Evolutionary conservation across 2,329 filamentous ascomycete species (phyloP).

Genomic region (Leptosphaerulina australis): DNA sequence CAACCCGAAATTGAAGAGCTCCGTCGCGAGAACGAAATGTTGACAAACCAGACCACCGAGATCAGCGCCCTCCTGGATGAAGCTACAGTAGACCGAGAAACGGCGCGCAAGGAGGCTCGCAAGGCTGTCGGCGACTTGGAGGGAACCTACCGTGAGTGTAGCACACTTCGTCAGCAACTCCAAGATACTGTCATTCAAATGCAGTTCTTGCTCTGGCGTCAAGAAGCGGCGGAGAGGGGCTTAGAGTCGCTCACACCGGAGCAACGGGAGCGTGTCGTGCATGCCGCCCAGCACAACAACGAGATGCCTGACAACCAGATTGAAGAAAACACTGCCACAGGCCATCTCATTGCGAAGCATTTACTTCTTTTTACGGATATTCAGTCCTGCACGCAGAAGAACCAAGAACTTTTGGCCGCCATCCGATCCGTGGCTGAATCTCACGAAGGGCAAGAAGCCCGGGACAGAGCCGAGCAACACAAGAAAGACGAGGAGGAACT

Average conservation of each 20-base stretch:
- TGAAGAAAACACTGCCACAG: slow-evolving; percentile 80
- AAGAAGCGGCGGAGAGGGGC: slow-evolving; percentile 81
- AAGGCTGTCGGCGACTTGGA: slow-evolving; percentile 77
- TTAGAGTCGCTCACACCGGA: slow-evolving; percentile 71
- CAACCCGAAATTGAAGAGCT: slow-evolving; percentile 88
- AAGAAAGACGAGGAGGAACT: slow-evolving; percentile 70
- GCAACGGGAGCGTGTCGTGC: slow-evolving; percentile 76
- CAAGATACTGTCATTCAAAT: slow-evolving; percentile 89
- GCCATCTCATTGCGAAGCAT: slow-evolving; percentile 85
- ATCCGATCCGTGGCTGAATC: slow-evolving; percentile 83
- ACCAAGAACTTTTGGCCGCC: slow-evolving; percentile 80
- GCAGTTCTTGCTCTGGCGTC: slow-evolving; percentile 86
- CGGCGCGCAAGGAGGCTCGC: slow-evolving; percentile 75
- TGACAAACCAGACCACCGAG: slow-evolving; percentile 80
- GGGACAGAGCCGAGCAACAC: slow-evolving; percentile 61
- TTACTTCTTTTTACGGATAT: slow-evolving; percentile 90
- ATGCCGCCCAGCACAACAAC: slow-evolving; percentile 68
- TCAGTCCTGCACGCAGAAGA: slow-evolving; percentile 83
- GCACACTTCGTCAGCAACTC: slow-evolving; percentile 83
- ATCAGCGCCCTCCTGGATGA: slow-evolving; percentile 80
- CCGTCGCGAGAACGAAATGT: slow-evolving; percentile 76
- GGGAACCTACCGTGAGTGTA: slow-evolving; percentile 67
- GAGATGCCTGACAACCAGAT: slow-evolving; percentile 69
- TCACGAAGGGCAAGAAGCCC: slow-evolving; percentile 89
- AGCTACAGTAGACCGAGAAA: slow-evolving; percentile 79